These are phyloP conservation scores for Neofusicoccum parvum DNA, from an alignment of 2,329 filamentous ascomycete species.

Conservation along the genomic window DNA sequence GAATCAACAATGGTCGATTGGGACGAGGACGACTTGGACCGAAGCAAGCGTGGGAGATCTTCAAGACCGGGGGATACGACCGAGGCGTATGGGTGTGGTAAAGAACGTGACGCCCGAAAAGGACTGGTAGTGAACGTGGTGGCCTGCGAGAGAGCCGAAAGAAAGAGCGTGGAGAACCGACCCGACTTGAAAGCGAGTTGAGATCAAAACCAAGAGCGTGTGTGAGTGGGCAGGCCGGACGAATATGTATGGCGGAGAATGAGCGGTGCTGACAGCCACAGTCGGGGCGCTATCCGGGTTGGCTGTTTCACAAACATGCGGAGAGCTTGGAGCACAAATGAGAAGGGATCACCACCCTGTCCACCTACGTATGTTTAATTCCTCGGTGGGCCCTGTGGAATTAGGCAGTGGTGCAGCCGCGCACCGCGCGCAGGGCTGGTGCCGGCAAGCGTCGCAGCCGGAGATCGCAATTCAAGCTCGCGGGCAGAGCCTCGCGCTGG, in stretches of 20 bases:
- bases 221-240: not conserved
- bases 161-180: conserved; percentile 12
- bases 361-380: conserved; percentile 19
- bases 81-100: not conserved
- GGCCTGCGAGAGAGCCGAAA: conserved; percentile 18
- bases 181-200: conserved; percentile 16
- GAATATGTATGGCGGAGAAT: conserved; percentile 9
- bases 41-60: conserved; percentile 7
- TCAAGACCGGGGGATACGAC: conserved; percentile 19
- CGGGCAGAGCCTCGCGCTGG: not conserved
- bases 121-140: conserved; percentile 11
- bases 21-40: not conserved
- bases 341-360: conserved; percentile 17
- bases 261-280: conserved; percentile 6
- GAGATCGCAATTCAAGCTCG: not conserved
- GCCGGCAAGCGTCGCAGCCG: not conserved
- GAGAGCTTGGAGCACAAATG: conserved; percentile 21
- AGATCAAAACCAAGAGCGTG: not conserved
- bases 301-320: conserved; percentile 22
- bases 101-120: conserved; percentile 11
- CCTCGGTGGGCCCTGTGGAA: conserved; percentile 8
- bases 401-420: conserved; percentile 6
- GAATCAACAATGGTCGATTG: not conserved
- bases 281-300: conserved; percentile 6
- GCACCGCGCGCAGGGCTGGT: not conserved